These are phyloP conservation scores for Sphaceloma murrayae DNA, from an alignment of 2,329 filamentous ascomycete genomes.

Conservation along the genomic window DNA sequence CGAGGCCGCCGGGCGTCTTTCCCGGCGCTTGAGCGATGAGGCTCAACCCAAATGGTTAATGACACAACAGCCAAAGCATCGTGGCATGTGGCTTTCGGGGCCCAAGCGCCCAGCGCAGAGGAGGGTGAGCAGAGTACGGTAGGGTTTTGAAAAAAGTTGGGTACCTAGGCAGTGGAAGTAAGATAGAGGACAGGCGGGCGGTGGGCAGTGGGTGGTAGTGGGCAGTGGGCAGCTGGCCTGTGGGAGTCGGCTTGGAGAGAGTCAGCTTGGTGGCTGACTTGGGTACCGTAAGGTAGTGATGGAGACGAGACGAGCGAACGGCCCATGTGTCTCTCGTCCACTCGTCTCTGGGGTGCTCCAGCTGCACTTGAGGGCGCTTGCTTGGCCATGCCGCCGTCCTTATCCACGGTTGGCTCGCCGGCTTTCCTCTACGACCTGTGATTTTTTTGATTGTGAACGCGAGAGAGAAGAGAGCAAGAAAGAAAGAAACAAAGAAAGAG, in stretches of 20 bases:
- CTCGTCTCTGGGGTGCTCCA: not conserved
- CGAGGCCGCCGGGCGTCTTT: constrained; percentile 14
- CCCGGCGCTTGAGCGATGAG: constrained; percentile 13
- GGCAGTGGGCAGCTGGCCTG: too few relatives aligned
- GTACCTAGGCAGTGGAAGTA: too few relatives aligned
- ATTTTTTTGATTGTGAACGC: too few relatives aligned
- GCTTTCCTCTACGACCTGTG: not conserved
- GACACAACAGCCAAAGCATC: not conserved
- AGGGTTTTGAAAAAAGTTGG: too few relatives aligned
- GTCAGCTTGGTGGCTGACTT: too few relatives aligned
- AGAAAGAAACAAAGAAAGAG: too few relatives aligned
- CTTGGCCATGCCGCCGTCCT: not conserved
- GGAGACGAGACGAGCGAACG: not conserved
- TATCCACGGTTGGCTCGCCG: not conserved
- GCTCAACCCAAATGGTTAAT: constrained; percentile 9
- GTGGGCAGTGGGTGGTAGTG: too few relatives aligned
- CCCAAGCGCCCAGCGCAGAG: too few relatives aligned
- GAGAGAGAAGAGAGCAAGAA: too few relatives aligned
- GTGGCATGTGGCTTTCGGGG: constrained; percentile 13
- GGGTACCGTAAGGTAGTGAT: not conserved
- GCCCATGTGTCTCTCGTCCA: not conserved
- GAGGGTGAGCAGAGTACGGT: constrained; percentile 5
- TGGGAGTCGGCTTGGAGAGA: too few relatives aligned
- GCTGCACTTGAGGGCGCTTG: too few relatives aligned
- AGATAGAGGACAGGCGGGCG: too few relatives aligned